Base-by-base conservation (phyloP, 768 basidiomycete species). In the Cystobasidium onofrii region DNA sequence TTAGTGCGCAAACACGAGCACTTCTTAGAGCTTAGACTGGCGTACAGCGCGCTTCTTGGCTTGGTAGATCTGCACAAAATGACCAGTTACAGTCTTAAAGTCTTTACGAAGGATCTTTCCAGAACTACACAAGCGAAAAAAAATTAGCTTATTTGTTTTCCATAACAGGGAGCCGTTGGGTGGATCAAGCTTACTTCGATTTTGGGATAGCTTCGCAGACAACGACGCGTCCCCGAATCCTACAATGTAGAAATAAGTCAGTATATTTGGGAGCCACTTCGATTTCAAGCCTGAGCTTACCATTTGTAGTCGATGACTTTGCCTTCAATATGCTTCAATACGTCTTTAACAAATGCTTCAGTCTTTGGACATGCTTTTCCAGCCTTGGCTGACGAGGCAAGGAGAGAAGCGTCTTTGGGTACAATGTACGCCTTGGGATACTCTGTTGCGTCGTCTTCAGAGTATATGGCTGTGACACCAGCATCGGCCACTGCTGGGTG, bases 251-350 rank as follows among this genome's bases (percentile, higher is more conserved):
- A 25, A 0, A 1, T 1, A 17, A 65, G 23, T 25, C 27, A 34
- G 2, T 1, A 0, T 20, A 0, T 4, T 36, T 27, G n/a, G n/a
- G n/a, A n/a, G n/a, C n/a, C n/a, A 6, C 39, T 15, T 15, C 6
- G 39, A 39, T 6, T 39, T 6, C 39, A 39, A 6, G 15, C 55
- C 20, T 4, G 2, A 12, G 23, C 63, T 64, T 15, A 64, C 78
- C 78, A 79, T 66, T 80, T 80, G 75, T 80, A 80, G n/a, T 79
- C 70, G 2, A 76, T 74, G 15, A 71, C 66, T 60, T 77, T 77
- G 10, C 17, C 36, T 70, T 79, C 78, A 46, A 79, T 71, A 36
- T 76, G 73, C 52, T 75, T 60, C 13, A 75, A 36, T 4, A 79
- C 33, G 23, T 67, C 66, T 2, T 64, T 67, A 0, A 77, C 79